Conservation (phyloP, 345 rosid species). For the Sisymbrium irio region DNA sequence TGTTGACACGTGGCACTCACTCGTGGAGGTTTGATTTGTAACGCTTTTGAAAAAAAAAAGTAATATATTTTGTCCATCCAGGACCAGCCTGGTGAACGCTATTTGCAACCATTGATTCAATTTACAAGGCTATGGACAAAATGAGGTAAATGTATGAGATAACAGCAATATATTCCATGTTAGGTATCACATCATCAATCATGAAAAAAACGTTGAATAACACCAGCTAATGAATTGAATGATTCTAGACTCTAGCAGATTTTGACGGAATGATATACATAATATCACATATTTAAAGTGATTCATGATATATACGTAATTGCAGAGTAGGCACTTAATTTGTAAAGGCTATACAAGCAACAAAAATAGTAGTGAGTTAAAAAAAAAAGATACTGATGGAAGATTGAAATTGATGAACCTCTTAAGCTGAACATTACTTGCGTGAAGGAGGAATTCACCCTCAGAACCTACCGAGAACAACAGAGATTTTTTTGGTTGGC, state of each 20-base stretch:
- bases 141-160: background rate
- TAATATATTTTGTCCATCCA: no score
- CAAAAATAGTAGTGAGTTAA: background rate
- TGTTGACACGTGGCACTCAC: conserved; percentile 7
- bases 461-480: no score
- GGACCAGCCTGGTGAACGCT: background rate
- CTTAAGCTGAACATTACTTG: background rate
- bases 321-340: background rate
- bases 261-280: background rate
- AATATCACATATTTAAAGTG: background rate
- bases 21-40: background rate
- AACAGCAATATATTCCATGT: background rate
- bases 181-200: background rate
- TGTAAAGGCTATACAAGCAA: no score
- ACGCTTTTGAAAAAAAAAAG: no score
- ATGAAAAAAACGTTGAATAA: background rate
- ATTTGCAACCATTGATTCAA: background rate
- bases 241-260: background rate
- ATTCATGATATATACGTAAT: background rate
- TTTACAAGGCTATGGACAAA: background rate
- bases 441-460: background rate
- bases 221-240: no score
- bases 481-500: background rate
- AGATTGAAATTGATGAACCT: background rate
- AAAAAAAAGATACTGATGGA: no score